Conservation (phyloP, 441 rosid species). For the Daphne laureola region DNA sequence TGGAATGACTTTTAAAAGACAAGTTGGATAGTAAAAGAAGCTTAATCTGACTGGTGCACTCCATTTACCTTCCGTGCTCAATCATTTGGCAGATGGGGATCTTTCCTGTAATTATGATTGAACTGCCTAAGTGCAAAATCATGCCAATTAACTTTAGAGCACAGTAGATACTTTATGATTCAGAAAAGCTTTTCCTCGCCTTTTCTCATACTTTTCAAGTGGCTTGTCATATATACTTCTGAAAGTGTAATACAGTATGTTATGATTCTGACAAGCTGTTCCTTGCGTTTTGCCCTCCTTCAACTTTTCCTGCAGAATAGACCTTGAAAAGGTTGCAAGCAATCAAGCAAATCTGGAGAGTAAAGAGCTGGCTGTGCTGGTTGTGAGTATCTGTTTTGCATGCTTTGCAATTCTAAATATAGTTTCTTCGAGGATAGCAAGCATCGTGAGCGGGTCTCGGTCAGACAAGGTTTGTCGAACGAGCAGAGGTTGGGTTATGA, state of each 20-base stretch:
- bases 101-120: no score
- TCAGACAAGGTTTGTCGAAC: slow-evolving; percentile 30
- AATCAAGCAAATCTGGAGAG: slow-evolving; percentile 55
- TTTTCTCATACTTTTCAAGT: no score
- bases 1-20: not conserved
- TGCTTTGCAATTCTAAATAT: slow-evolving; percentile 54
- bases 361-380: slow-evolving; percentile 61
- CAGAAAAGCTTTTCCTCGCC: no score
- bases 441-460: slow-evolving; percentile 24
- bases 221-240: no score
- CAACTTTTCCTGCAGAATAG: slow-evolving; percentile 33
- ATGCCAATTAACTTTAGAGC: no score
- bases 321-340: slow-evolving; percentile 49
- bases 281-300: not conserved
- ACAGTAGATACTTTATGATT: no score
- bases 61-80: not conserved
- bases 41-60: not conserved
- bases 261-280: slow-evolving; percentile 6
- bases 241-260: no score
- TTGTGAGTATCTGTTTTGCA: slow-evolving; percentile 55
- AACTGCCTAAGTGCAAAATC: no score
- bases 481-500: slow-evolving; percentile 67
- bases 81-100: no score
- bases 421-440: slow-evolving; percentile 34
- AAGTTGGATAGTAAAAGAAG: not conserved